phyloP scores from a whole-genome alignment of 805 yeast genomes.

The Yarrowia bubula region DNA sequence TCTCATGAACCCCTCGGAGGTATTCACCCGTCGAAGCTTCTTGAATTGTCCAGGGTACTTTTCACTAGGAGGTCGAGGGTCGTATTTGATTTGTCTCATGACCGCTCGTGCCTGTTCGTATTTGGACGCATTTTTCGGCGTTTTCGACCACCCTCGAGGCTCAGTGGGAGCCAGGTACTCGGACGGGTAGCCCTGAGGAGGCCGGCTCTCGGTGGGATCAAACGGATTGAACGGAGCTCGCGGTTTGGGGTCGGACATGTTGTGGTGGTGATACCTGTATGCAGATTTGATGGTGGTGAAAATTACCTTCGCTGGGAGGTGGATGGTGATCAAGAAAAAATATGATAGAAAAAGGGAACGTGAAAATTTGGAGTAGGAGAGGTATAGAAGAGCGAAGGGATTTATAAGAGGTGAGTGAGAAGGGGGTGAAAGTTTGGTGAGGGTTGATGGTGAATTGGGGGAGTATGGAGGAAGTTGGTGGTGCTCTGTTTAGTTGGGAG shows the following conservation, averaged over 20 bases:
- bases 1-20: slow-evolving; percentile 50
- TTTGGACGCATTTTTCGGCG: slow-evolving; percentile 68
- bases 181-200: slow-evolving; percentile 82
- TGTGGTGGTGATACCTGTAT: not conserved
- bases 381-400: not conserved
- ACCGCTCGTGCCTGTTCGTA: slow-evolving; percentile 66
- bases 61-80: slow-evolving; percentile 73
- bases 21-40: slow-evolving; percentile 58
- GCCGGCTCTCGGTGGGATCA: slow-evolving; percentile 72
- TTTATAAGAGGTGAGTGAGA: not conserved
- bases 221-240: slow-evolving; percentile 83
- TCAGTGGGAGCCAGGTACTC: slow-evolving; percentile 69
- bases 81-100: slow-evolving; percentile 70
- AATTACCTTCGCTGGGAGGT: not conserved
- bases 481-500: too few relatives aligned
- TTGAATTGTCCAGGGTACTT: slow-evolving; percentile 77
- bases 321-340: too few relatives aligned
- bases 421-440: too few relatives aligned
- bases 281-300: not conserved
- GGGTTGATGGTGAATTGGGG: too few relatives aligned
- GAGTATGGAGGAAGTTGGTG: too few relatives aligned
- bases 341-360: not conserved
- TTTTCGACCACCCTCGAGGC: slow-evolving; percentile 52
- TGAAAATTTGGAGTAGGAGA: not conserved
- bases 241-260: not conserved